A percentile compares a stretch with the other conserved stretches of the same genome.
Evolutionary conservation across 495 filamentous ascomycete genomes (phyloP).

Genomic region (Elasticomyces elasticus): DNA sequence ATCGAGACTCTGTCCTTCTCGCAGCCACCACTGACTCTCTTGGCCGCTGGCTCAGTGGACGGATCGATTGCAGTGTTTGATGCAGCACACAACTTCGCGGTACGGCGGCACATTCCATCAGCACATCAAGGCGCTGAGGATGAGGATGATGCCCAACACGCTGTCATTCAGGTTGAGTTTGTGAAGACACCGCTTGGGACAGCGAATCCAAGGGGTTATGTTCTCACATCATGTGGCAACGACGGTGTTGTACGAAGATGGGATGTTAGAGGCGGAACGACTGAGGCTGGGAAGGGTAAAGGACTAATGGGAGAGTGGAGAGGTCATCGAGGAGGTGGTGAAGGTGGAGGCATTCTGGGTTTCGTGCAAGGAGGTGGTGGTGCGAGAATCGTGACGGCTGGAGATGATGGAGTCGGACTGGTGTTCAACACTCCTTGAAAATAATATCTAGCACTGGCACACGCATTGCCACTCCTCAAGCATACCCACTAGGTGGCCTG

Average conservation of each 20-base stretch:
- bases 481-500: neutral
- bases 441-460: neutral
- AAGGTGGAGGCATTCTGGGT: constrained; percentile 25
- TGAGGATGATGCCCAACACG: constrained; percentile 13
- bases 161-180: constrained; percentile 90
- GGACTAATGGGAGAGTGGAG: constrained; percentile 25
- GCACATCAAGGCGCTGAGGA: constrained; percentile 61
- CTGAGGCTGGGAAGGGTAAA: constrained; percentile 40
- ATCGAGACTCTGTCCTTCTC: constrained; percentile 84
- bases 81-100: constrained; percentile 67
- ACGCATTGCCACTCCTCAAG: neutral
- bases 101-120: constrained; percentile 64
- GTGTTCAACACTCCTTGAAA: constrained; percentile 17
- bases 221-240: constrained; percentile 74
- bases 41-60: constrained; percentile 86
- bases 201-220: constrained; percentile 38
- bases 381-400: constrained; percentile 22
- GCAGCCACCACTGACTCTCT: constrained; percentile 57
- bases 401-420: constrained; percentile 25
- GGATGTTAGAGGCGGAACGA: constrained; percentile 74
- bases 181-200: constrained; percentile 37
- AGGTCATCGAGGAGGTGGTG: constrained; percentile 27
- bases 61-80: constrained; percentile 85
- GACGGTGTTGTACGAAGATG: constrained; percentile 80
- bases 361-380: constrained; percentile 27